A percentile compares a stretch with the other conserved stretches of the same genome.
These are phyloP conservation scores for Porpolomopsis calyptriformis DNA, from an alignment of 768 basidiomycete species.

Conservation along the genomic window DNA sequence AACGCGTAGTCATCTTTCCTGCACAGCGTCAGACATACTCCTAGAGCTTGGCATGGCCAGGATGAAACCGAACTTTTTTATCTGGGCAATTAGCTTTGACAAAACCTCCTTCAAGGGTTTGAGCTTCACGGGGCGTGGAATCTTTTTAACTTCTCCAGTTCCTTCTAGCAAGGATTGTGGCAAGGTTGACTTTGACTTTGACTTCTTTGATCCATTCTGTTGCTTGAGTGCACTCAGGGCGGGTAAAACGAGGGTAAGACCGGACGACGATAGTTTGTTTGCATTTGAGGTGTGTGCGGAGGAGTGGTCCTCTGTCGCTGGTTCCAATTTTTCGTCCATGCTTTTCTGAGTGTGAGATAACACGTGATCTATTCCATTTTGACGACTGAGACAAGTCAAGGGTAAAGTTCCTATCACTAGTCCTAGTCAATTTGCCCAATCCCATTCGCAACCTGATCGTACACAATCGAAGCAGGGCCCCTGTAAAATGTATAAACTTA, in stretches of 20 bases:
- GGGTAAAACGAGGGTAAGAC: constrained; percentile 57
- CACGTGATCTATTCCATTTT: neutral
- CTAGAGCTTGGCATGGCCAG: neutral
- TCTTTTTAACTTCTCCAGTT: constrained; percentile 23
- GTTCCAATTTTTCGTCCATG: constrained; percentile 21
- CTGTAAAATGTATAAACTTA: neutral
- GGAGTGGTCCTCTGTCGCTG: constrained; percentile 20
- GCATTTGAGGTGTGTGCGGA: constrained; percentile 1
- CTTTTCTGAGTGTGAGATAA: neutral
- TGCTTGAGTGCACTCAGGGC: constrained; percentile 54
- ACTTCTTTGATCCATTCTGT: constrained; percentile 41
- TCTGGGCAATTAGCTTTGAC: constrained; percentile 51
- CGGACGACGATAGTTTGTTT: constrained; percentile 25
- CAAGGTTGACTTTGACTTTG: constrained; percentile 23
- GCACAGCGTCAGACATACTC: neutral
- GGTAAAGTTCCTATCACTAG: neutral
- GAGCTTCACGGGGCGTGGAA: constrained; percentile 53
- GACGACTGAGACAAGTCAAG: neutral
- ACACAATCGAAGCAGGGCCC: neutral
- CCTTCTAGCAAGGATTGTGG: constrained; percentile 7
- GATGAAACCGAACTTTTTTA: constrained; percentile 52
- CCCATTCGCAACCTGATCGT: neutral
- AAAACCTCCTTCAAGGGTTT: constrained; percentile 75
- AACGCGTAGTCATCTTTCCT: constrained; percentile 86
- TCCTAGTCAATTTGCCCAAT: neutral